Conservation (phyloP, 192 early-diverging fungal species). For the Lobosporangium transversale region DNA sequence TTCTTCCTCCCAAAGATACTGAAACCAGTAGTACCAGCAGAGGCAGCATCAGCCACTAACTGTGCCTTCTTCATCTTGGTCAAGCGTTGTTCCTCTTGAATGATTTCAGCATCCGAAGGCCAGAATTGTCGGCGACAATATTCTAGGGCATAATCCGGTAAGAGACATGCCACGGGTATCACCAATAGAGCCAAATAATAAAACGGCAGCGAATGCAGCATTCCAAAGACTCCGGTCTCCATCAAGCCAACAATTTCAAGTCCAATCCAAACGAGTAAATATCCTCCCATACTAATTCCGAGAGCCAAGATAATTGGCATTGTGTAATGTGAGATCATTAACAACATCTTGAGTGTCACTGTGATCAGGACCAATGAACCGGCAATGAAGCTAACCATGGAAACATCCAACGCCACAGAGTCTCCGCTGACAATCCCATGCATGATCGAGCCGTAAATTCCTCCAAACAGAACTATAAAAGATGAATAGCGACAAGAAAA, state of each 20-base stretch:
- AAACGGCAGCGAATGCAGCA: slow-evolving; percentile 33
- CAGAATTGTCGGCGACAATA: slow-evolving; percentile 28
- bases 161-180: slow-evolving; percentile 37
- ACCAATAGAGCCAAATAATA: slow-evolving; percentile 42
- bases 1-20: background rate
- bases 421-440: slow-evolving; percentile 19
- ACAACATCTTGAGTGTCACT: slow-evolving; percentile 48
- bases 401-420: slow-evolving; percentile 17
- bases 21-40: no score
- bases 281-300: slow-evolving; percentile 35
- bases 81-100: slow-evolving; percentile 46
- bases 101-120: slow-evolving; percentile 49
- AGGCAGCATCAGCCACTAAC: background rate
- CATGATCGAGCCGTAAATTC: slow-evolving; percentile 28
- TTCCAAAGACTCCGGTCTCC: slow-evolving; percentile 25
- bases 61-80: slow-evolving; percentile 13
- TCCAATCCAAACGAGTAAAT: slow-evolving; percentile 40
- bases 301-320: slow-evolving; percentile 38
- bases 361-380: slow-evolving; percentile 47
- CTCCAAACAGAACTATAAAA: slow-evolving; percentile 32
- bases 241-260: slow-evolving; percentile 29
- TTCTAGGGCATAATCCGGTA: slow-evolving; percentile 39
- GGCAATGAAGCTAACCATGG: slow-evolving; percentile 45
- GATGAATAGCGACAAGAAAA: slow-evolving; percentile 1
- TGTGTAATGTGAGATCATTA: slow-evolving; percentile 46